Percentiles rank a stretch among this genome's conserved stretches.
Conservation (phyloP, 176 grass and related monocot genomes). For the Oryza nivara region DNA sequence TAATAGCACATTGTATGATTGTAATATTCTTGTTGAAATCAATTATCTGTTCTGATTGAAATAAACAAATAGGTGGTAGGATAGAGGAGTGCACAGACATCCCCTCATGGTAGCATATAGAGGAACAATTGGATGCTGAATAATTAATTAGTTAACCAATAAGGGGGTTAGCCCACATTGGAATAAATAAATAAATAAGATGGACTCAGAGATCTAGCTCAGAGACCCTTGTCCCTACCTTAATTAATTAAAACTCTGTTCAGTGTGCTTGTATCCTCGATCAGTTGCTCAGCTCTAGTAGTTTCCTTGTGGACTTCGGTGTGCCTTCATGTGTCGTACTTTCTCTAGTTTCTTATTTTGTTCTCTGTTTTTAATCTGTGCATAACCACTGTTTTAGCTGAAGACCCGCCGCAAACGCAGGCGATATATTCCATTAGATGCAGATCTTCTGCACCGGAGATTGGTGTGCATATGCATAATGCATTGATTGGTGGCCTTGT, state of each 20-base stretch:
- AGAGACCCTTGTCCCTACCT: slow-evolving; percentile 47
- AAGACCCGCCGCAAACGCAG: slow-evolving; percentile 57
- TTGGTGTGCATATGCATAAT: neutral
- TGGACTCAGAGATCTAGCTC: slow-evolving; percentile 38
- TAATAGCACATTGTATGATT: neutral
- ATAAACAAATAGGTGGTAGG: neutral
- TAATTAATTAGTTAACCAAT: slow-evolving; percentile 20
- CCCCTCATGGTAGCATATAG: slow-evolving; percentile 21
- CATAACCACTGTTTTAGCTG: slow-evolving; percentile 37
- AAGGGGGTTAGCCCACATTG: slow-evolving; percentile 33
- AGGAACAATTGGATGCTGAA: neutral
- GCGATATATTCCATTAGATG: slow-evolving; percentile 51
- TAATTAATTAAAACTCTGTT: slow-evolving; percentile 35
- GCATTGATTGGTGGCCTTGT: neutral
- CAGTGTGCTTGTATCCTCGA: slow-evolving; percentile 10
- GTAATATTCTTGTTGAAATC: slow-evolving; percentile 12
- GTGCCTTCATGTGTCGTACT: slow-evolving; percentile 29
- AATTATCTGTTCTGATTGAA: slow-evolving; percentile 7
- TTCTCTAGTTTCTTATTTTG: neutral
- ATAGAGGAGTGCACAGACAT: slow-evolving; percentile 49
- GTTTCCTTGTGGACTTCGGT: slow-evolving; percentile 55
- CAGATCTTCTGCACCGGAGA: slow-evolving; percentile 42
- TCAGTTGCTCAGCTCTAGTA: slow-evolving; percentile 45
- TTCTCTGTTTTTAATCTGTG: neutral
- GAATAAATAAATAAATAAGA: slow-evolving; percentile 38